A percentile compares a stretch with the other conserved stretches of the same genome.
Conservation (phyloP, 2,329 filamentous ascomycete species). For the Epichloe aotearoae region DNA sequence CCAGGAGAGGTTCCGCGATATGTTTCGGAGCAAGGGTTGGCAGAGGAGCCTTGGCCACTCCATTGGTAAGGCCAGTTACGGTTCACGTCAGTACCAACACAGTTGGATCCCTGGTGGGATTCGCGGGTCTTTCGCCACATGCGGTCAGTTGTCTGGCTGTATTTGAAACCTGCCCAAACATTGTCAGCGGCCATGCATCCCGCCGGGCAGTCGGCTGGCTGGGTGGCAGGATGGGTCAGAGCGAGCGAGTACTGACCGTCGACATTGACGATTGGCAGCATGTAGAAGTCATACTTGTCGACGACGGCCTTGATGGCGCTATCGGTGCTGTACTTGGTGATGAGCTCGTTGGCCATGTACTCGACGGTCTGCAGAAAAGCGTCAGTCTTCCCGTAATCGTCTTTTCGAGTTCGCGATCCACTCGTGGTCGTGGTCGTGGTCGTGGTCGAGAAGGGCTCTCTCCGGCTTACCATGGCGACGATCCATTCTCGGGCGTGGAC, state of each 20-base stretch:
- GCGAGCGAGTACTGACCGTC: constrained; percentile 30
- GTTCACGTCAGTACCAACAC: constrained; percentile 44
- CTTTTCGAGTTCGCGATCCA: no score
- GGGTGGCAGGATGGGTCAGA: no score
- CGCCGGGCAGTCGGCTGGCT: no score
- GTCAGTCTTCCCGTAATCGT: background rate
- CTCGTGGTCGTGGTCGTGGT: no score
- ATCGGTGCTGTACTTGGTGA: constrained; percentile 29
- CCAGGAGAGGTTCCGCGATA: constrained; percentile 31
- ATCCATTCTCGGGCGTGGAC: constrained; percentile 51
- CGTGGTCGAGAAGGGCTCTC: background rate
- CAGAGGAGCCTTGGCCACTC: constrained; percentile 41
- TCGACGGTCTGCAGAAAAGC: constrained; percentile 22
- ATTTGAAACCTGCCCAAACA: constrained; percentile 48
- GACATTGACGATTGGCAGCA: constrained; percentile 49
- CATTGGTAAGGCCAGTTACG: constrained; percentile 47
- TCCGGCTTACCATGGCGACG: constrained; percentile 30
- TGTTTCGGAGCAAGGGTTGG: constrained; percentile 35
- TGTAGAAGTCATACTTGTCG: constrained; percentile 52
- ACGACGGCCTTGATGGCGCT: constrained; percentile 30
- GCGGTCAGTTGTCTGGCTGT: constrained; percentile 40
- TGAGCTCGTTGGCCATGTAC: constrained; percentile 37
- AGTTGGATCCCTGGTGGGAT: constrained; percentile 26
- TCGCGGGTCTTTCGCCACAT: constrained; percentile 50
- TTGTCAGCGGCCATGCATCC: constrained; percentile 1